Conservation (phyloP, 305 asterid genomes). For the Fraxinus ornus region DNA sequence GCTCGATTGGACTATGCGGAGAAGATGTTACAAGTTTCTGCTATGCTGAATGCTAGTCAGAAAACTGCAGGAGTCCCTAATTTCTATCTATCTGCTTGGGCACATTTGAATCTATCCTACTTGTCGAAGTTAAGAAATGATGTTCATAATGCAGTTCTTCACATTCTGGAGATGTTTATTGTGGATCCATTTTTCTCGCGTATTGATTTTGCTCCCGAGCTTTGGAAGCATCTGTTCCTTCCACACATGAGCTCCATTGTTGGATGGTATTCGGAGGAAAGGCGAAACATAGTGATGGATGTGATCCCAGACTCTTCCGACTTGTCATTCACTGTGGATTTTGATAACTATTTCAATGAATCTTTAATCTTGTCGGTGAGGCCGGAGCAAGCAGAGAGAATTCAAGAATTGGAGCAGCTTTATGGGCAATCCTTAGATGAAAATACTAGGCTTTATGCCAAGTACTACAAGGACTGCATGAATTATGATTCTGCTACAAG, state of each 20-base stretch:
- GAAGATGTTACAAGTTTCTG: constrained; percentile 84
- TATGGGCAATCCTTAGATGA: constrained; percentile 78
- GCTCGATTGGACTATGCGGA: constrained; percentile 73
- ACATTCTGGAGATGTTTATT: constrained; percentile 63
- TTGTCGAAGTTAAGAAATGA: constrained; percentile 55
- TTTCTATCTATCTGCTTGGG: constrained; percentile 84
- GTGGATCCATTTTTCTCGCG: constrained; percentile 79
- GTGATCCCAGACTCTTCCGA: constrained; percentile 65
- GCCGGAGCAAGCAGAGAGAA: constrained; percentile 80
- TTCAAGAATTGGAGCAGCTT: constrained; percentile 55
- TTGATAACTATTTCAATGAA: constrained; percentile 60
- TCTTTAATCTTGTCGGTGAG: constrained; percentile 65
- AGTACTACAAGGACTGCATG: constrained; percentile 67
- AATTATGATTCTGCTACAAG: constrained; percentile 55
- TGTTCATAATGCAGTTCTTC: constrained; percentile 43
- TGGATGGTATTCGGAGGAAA: constrained; percentile 78
- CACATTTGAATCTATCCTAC: constrained; percentile 65
- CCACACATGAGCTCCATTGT: constrained; percentile 76
- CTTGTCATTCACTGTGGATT: constrained; percentile 62
- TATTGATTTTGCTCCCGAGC: constrained; percentile 81
- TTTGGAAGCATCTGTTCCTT: constrained; percentile 68
- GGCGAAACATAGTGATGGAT: constrained; percentile 70
- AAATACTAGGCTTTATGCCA: constrained; percentile 70
- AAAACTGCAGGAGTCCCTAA: constrained; percentile 84
- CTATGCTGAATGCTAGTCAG: constrained; percentile 55